Conservation (phyloP, 179 eudicot species). For the Patellifolia procumbens region DNA sequence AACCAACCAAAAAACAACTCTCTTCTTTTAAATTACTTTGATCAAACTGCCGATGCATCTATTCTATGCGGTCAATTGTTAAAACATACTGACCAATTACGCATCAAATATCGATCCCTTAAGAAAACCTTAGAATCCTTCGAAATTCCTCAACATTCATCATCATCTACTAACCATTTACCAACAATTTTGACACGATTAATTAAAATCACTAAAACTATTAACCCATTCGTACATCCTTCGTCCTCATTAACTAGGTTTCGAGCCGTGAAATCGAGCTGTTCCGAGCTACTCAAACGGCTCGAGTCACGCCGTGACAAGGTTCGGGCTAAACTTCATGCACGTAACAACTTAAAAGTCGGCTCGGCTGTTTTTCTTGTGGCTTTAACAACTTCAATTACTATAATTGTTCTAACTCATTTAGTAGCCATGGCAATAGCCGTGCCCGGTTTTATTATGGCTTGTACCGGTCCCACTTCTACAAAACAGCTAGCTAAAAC, state of each 20-base stretch:
- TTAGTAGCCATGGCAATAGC: slow-evolving; percentile 57
- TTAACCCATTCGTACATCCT: slow-evolving; percentile 50
- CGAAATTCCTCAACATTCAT: slow-evolving; percentile 17
- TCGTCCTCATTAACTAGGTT: slow-evolving; percentile 45
- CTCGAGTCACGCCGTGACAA: slow-evolving; percentile 63
- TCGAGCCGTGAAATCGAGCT: slow-evolving; percentile 47
- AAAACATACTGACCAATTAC: slow-evolving; percentile 56
- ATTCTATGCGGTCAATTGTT: slow-evolving; percentile 57
- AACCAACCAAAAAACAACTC: slow-evolving; percentile 35
- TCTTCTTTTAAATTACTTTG: slow-evolving; percentile 62
- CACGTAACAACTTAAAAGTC: slow-evolving; percentile 36
- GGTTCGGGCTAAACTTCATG: slow-evolving; percentile 45
- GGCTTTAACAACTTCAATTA: slow-evolving; percentile 51
- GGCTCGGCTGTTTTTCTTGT: slow-evolving; percentile 57
- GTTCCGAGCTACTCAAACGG: slow-evolving; percentile 53
- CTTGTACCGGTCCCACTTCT: slow-evolving; percentile 37
- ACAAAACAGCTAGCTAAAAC: slow-evolving; percentile 31
- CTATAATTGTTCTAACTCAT: slow-evolving; percentile 49
- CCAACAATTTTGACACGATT: slow-evolving; percentile 40
- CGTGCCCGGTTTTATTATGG: slow-evolving; percentile 45
- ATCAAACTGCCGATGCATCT: slow-evolving; percentile 62
- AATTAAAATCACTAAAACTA: slow-evolving; percentile 43
- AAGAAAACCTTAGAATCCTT: slow-evolving; percentile 39
- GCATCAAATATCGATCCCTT: slow-evolving; percentile 39
- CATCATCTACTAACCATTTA: slow-evolving; percentile 16